A percentile compares a stretch with the other conserved stretches of the same genome.
Conservation (phyloP, 495 filamentous ascomycete species). For the Penicillium paradoxum region DNA sequence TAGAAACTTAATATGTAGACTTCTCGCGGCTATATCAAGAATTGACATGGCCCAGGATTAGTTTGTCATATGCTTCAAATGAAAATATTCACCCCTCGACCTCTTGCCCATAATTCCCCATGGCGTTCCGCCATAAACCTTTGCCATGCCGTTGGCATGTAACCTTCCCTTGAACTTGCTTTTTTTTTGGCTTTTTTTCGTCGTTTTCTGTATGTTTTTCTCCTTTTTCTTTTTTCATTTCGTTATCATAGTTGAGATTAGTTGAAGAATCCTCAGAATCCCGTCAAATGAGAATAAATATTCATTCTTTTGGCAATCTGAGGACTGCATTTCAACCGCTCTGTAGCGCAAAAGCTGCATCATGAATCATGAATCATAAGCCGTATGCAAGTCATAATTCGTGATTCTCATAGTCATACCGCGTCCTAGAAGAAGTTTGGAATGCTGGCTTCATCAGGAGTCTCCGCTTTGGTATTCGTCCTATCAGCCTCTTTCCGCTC, state of each 20-base stretch:
- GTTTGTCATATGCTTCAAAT: background rate
- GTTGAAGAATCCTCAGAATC: too few relatives aligned
- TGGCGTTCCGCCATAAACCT: background rate
- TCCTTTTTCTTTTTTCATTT: too few relatives aligned
- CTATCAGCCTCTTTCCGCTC: slow-evolving; percentile 12
- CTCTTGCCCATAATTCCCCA: background rate
- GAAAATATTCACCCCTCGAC: background rate
- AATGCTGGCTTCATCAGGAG: background rate
- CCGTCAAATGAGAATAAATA: too few relatives aligned
- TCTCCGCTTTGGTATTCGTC: background rate
- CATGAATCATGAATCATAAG: background rate
- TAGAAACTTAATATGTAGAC: background rate
- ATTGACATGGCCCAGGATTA: background rate
- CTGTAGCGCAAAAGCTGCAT: too few relatives aligned
- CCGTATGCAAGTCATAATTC: background rate
- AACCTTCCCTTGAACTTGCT: background rate
- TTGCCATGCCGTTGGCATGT: background rate
- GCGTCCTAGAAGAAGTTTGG: background rate
- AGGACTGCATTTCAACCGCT: too few relatives aligned
- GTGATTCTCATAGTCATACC: background rate
- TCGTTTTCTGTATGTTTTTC: too few relatives aligned
- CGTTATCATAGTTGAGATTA: too few relatives aligned
- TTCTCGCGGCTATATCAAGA: background rate
- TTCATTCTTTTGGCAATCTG: too few relatives aligned
- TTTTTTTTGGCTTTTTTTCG: background rate